Conservation (phyloP, 2,329 filamentous ascomycete genomes). For the Trichoderma atroviride region DNA sequence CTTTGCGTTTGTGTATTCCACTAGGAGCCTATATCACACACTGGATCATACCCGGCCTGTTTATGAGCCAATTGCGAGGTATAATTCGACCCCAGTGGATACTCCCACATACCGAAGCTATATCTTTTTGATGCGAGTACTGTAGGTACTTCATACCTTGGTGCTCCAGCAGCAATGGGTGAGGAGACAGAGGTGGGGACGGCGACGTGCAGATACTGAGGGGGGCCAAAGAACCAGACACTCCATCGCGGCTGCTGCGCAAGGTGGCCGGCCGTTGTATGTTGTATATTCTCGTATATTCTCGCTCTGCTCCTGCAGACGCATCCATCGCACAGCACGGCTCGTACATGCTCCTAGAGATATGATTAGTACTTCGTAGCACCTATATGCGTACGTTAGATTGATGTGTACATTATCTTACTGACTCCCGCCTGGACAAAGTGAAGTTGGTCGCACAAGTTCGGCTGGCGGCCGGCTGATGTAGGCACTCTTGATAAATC, state of each 20-base stretch:
- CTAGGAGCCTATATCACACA: not conserved
- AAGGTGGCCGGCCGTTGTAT: not conserved
- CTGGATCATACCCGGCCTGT: not conserved
- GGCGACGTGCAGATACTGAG: not conserved
- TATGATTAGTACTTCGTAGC: not conserved
- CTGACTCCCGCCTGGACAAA: not conserved
- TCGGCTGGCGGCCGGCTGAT: not conserved
- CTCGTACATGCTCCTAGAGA: not conserved
- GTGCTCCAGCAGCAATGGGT: not conserved
- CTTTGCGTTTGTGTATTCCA: not conserved
- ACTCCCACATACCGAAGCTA: not conserved
- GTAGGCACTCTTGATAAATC: not conserved
- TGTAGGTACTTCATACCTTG: not conserved
- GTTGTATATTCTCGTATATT: not conserved
- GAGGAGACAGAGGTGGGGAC: not conserved
- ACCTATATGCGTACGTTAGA: not conserved
- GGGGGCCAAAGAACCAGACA: not conserved
- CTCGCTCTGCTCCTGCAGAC: not conserved
- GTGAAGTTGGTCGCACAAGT: not conserved
- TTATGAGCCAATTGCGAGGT: not conserved
- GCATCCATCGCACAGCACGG: not conserved
- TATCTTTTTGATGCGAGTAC: not conserved
- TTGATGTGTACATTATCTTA: not conserved
- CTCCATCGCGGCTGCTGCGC: not conserved
- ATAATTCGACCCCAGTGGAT: not conserved